phyloP scores from a whole-genome alignment of 805 yeast species.

The Candida saitoana region DNA sequence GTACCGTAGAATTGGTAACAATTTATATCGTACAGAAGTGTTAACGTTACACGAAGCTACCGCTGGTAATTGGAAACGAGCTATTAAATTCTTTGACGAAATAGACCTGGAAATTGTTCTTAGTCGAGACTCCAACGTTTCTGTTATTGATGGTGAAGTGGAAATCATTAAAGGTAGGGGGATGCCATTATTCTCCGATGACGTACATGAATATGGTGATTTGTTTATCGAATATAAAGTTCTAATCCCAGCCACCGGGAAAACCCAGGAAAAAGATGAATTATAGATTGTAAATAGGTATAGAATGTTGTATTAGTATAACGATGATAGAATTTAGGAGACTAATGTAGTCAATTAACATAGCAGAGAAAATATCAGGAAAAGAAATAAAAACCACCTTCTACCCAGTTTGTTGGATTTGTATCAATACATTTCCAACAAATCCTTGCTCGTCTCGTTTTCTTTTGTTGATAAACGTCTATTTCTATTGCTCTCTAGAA shows the following conservation, averaged over 20 bases:
- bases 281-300: constrained; percentile 5
- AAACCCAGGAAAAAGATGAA: constrained; percentile 9
- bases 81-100: constrained; percentile 62
- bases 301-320: background rate
- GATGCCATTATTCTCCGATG: constrained; percentile 63
- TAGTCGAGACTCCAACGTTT: constrained; percentile 35
- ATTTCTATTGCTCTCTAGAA: too few relatives aligned
- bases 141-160: constrained; percentile 62
- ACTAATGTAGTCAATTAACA: too few relatives aligned
- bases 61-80: constrained; percentile 76
- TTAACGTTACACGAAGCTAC: constrained; percentile 68
- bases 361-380: too few relatives aligned
- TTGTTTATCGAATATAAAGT: constrained; percentile 51
- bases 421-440: too few relatives aligned
- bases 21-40: constrained; percentile 78
- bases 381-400: too few relatives aligned
- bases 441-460: too few relatives aligned
- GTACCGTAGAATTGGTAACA: constrained; percentile 71
- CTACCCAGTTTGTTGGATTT: too few relatives aligned
- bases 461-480: too few relatives aligned
- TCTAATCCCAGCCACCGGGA: constrained; percentile 17
- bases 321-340: too few relatives aligned
- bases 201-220: constrained; percentile 44
- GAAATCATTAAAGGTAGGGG: constrained; percentile 75
- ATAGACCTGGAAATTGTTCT: constrained; percentile 45